phyloP scores from a whole-genome alignment of 129 eudicot genomes.

The Erigeron canadensis region DNA sequence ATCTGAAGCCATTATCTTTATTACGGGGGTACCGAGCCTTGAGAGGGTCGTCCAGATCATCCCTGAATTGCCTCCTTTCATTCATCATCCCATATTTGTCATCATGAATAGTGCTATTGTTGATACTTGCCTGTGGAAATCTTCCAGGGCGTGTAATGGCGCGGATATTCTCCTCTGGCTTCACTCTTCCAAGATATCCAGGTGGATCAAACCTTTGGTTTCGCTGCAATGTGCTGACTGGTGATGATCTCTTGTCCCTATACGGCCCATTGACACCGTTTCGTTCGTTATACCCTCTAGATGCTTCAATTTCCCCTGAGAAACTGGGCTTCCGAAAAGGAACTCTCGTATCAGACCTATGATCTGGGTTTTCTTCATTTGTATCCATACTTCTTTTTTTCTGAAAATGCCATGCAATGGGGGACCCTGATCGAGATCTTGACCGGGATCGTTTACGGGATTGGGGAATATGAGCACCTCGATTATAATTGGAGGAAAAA shows the following conservation, averaged over 20 bases:
- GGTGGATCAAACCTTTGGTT: slow-evolving; percentile 28
- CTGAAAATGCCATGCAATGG: slow-evolving; percentile 56
- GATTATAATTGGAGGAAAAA: slow-evolving; percentile 44
- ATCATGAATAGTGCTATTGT: slow-evolving; percentile 31
- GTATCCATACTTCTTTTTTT: slow-evolving; percentile 38
- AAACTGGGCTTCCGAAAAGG: slow-evolving; percentile 36
- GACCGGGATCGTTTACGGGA: slow-evolving; percentile 57
- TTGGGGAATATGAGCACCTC: slow-evolving; percentile 38
- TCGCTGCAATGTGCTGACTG: slow-evolving; percentile 40
- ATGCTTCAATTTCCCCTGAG: slow-evolving; percentile 39
- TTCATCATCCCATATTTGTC: slow-evolving; percentile 19
- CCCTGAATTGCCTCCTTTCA: slow-evolving; percentile 44
- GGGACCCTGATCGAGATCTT: slow-evolving; percentile 73
- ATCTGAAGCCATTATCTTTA: slow-evolving; percentile 36
- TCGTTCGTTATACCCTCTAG: slow-evolving; percentile 49
- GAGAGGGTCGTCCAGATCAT: slow-evolving; percentile 34
- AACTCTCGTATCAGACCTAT: slow-evolving; percentile 49
- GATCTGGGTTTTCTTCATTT: slow-evolving; percentile 52
- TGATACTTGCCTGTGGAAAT: slow-evolving; percentile 33
- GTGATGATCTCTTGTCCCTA: slow-evolving; percentile 62
- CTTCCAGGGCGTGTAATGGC: slow-evolving; percentile 54
- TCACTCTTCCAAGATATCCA: slow-evolving; percentile 40
- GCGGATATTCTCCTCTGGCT: slow-evolving; percentile 43
- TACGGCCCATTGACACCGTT: slow-evolving; percentile 33
- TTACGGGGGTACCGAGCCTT: slow-evolving; percentile 32